Conservation (phyloP, 2,329 filamentous ascomycete genomes). For the Thielaviopsis musarum region DNA sequence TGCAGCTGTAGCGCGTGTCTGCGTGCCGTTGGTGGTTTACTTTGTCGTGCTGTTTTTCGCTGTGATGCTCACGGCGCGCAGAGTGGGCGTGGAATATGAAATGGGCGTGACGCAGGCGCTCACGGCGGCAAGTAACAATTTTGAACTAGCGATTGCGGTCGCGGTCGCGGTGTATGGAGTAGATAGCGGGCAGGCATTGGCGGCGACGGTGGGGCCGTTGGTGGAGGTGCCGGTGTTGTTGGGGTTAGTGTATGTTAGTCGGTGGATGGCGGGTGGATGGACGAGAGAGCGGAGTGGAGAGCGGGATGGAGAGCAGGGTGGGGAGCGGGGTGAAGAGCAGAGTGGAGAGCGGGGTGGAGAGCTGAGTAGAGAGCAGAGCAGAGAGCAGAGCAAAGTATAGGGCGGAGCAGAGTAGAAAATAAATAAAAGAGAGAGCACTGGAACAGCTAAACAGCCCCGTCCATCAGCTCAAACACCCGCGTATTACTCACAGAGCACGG, state of each 20-base stretch:
- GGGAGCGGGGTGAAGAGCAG: background rate
- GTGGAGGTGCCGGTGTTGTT: conserved; percentile 76
- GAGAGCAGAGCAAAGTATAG: no score
- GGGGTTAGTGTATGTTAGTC: conserved; percentile 57
- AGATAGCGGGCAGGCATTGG: conserved; percentile 62
- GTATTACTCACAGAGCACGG: conserved; percentile 5
- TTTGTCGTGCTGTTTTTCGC: conserved; percentile 58
- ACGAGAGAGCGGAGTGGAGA: background rate
- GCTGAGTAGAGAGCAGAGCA: background rate
- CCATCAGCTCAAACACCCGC: conserved; percentile 6
- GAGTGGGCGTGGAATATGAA: conserved; percentile 58
- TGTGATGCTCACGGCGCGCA: conserved; percentile 44
- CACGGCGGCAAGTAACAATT: conserved; percentile 83
- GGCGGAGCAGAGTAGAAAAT: background rate
- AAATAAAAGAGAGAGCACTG: no score
- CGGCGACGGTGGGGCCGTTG: conserved; percentile 67
- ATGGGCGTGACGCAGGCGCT: conserved; percentile 65
- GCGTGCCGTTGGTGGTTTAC: conserved; percentile 67
- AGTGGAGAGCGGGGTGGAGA: background rate
- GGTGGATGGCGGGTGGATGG: conserved; percentile 33
- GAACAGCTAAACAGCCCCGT: background rate
- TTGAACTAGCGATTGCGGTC: conserved; percentile 80
- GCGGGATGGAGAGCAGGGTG: no score
- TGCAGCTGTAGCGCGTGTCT: conserved; percentile 64
- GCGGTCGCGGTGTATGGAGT: conserved; percentile 67